Conservation (phyloP, 805 yeast species). For the Saccharomycopsis amapae region DNA sequence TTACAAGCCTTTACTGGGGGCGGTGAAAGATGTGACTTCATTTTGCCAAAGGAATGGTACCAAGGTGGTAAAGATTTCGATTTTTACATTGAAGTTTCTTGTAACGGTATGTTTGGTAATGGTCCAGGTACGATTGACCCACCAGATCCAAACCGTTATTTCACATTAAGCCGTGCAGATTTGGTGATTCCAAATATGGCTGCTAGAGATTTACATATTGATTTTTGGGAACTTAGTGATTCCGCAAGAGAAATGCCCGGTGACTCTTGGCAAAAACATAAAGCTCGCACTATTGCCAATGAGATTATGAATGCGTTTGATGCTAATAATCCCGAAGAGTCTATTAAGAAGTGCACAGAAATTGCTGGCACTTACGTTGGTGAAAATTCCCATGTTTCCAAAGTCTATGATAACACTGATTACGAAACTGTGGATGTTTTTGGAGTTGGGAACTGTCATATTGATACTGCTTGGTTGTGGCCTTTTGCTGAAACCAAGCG, state of each 20-base stretch:
- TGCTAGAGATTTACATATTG: constrained; percentile 71
- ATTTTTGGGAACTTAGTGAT: constrained; percentile 84
- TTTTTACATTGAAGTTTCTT: constrained; percentile 83
- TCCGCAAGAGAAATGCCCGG: constrained; percentile 82
- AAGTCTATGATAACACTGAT: constrained; percentile 42
- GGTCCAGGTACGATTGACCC: constrained; percentile 56
- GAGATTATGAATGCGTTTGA: constrained; percentile 81
- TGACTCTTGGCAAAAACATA: constrained; percentile 73
- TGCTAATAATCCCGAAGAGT: constrained; percentile 46
- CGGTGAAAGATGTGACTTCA: constrained; percentile 70
- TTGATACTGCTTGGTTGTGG: constrained; percentile 99
- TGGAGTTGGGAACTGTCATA: constrained; percentile 92
- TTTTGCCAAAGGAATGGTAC: constrained; percentile 51
- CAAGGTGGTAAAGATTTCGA: constrained; percentile 44
- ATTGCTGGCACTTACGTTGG: constrained; percentile 65
- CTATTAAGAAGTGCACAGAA: constrained; percentile 57
- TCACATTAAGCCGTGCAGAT: constrained; percentile 63
- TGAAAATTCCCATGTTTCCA: constrained; percentile 49
- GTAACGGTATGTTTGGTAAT: constrained; percentile 91
- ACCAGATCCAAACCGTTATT: constrained; percentile 67
- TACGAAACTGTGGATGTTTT: constrained; percentile 49
- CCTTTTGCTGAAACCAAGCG: constrained; percentile 97
- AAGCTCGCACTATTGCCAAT: constrained; percentile 74
- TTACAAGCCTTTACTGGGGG: constrained; percentile 84
- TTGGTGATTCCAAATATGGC: constrained; percentile 72